Percentiles rank a stretch among this genome's conserved stretches.
phyloP scores from a whole-genome alignment of 805 yeast species.

The Candida anglica region DNA sequence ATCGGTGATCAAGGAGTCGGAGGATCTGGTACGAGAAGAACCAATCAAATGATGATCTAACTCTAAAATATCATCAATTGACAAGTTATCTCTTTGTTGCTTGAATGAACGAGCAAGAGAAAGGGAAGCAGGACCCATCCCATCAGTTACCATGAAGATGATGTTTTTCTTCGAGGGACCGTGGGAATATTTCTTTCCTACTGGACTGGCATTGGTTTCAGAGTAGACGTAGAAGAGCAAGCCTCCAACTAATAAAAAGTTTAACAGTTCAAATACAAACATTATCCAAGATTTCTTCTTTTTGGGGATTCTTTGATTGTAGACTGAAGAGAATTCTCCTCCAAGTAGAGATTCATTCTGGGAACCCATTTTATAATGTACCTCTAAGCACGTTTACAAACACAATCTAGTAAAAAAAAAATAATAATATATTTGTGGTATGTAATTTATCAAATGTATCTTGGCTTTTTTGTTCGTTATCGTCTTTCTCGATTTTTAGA shows the following conservation, averaged over 20 bases:
- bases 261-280: slow-evolving; percentile 3
- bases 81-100: slow-evolving; percentile 55
- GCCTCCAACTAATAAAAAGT: slow-evolving; percentile 5
- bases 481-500: neutral
- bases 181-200: too few species aligned
- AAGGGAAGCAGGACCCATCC: slow-evolving; percentile 91
- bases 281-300: slow-evolving; percentile 3
- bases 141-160: slow-evolving; percentile 87
- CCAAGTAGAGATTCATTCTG: slow-evolving; percentile 6
- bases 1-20: slow-evolving; percentile 76
- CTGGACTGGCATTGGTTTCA: neutral
- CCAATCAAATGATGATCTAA: slow-evolving; percentile 76
- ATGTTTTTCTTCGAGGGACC: slow-evolving; percentile 69
- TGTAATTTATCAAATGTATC: neutral
- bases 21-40: slow-evolving; percentile 78
- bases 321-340: slow-evolving; percentile 4
- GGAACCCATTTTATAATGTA: slow-evolving; percentile 5
- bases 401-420: neutral
- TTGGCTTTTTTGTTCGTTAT: neutral
- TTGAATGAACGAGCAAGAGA: slow-evolving; percentile 74
- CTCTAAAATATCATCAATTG: slow-evolving; percentile 51
- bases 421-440: too few species aligned
- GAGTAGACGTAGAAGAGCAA: slow-evolving; percentile 3
- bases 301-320: slow-evolving; percentile 4
- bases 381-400: too few species aligned